These are phyloP conservation scores for Crucihimalaya himalaica DNA, from an alignment of 345 rosid species.

Conservation along the genomic window DNA sequence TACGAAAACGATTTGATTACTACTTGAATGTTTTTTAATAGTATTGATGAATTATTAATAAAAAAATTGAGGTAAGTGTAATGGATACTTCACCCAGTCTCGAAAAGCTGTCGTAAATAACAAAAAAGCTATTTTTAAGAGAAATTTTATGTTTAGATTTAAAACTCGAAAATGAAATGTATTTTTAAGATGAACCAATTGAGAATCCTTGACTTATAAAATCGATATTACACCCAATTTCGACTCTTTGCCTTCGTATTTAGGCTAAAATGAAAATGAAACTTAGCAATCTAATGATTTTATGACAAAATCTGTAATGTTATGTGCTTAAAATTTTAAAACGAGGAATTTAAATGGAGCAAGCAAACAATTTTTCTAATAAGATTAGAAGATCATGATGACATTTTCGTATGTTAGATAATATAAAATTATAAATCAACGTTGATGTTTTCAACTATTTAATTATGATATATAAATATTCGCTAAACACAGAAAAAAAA, in stretches of 20 bases:
- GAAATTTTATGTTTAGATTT: neutral
- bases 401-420: slow-evolving; percentile 26
- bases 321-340: slow-evolving; percentile 9
- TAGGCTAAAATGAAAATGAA: neutral
- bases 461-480: neutral
- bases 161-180: neutral
- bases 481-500: neutral
- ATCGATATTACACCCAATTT: too few relatives aligned
- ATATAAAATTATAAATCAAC: slow-evolving; percentile 1
- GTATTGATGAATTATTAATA: neutral
- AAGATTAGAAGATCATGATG: slow-evolving; percentile 10
- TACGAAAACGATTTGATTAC: slow-evolving; percentile 5
- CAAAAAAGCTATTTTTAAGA: neutral
- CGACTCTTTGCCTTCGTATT: too few relatives aligned
- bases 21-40: neutral
- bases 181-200: neutral
- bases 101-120: neutral
- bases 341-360: slow-evolving; percentile 25
- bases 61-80: neutral
- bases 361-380: slow-evolving; percentile 12
- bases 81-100: neutral
- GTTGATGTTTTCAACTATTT: slow-evolving; percentile 29
- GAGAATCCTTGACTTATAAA: too few relatives aligned
- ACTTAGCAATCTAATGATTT: neutral
- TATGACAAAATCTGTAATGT: neutral